Evolutionary conservation across 352 stramenopile species (phyloP), one percentile per base, ranked within the genome.

Genomic region (Phytophthora pseudosyringae): DNA sequence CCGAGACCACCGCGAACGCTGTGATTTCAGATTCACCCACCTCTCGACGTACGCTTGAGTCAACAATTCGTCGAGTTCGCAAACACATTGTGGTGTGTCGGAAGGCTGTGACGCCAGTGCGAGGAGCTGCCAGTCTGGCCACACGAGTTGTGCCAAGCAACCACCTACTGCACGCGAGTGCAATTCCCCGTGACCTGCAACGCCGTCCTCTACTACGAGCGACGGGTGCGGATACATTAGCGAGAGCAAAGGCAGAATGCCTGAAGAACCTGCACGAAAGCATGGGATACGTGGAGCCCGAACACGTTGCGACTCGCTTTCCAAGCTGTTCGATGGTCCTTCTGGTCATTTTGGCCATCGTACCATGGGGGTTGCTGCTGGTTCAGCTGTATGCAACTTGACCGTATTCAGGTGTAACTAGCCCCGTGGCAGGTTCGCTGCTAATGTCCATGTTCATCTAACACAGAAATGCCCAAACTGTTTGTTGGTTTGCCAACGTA

Each of bases 241-340:
- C 46, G 2, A 33, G 61, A 35, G 46, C 60, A 2, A 57, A 62
- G 28, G 28, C 46, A 3, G 62, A 73, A 9, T 69, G 63, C 18
- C 55, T 69, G 13, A 59, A 57, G 10, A 49, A 70, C 15, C 39
- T 76, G 26, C 71, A 77, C 29, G 59, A 75, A 13, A 63, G 64
- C 13, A 52, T 76, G 36, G 57, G 69, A 9, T 81, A 80, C 18
- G 67, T 71, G n/a, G 64, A 82, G 9, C 55, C 49, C 12, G n/a
- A 71, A 2, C 25, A 44, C 7, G 59, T 41, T 10, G 29, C 65
- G 33, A 39, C 54, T 18, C 33, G 59, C 33, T 54, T 66, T 18
- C 29, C 46, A 45, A 29, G 47, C 1, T 71, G 69, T 46, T 61
- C 35, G 16, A 44, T 51, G 6, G n/a, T 46, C 13, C 18, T 50